Conservation (phyloP, 371 early-diverging fungal species). For the Actinomortierella wolfii region DNA sequence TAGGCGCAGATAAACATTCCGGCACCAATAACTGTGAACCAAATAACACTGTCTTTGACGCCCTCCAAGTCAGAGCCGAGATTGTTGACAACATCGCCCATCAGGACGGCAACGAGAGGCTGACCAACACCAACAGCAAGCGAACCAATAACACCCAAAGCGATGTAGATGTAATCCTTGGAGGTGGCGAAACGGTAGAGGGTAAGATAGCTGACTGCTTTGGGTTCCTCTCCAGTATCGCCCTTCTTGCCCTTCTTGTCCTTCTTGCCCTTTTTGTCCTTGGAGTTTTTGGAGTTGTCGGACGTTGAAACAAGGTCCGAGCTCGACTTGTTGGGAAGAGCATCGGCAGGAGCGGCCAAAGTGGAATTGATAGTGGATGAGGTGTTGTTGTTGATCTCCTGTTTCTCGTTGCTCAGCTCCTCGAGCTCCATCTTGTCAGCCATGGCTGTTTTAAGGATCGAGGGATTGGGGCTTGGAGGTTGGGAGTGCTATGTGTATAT, state of each 20-base stretch:
- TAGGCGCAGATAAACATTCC: conserved; percentile 37
- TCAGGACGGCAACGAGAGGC: conserved; percentile 33
- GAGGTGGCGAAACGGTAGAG: conserved; percentile 71
- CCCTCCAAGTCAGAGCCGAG: conserved; percentile 43
- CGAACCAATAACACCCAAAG: conserved; percentile 27
- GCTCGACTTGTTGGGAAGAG: conserved; percentile 1
- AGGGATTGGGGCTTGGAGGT: background rate
- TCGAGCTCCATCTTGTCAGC: conserved; percentile 46
- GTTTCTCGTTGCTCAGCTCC: conserved; percentile 15
- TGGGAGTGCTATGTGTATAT: too few relatives aligned
- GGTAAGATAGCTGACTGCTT: conserved; percentile 47
- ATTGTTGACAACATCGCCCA: conserved; percentile 24
- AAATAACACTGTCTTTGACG: conserved; percentile 45
- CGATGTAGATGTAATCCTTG: conserved; percentile 59
- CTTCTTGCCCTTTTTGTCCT: conserved; percentile 39
- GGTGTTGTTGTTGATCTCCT: conserved; percentile 5
- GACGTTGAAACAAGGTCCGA: conserved; percentile 3
- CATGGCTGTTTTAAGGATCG: conserved; percentile 9
- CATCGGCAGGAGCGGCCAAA: conserved; percentile 1
- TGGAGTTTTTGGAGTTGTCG: conserved; percentile 11
- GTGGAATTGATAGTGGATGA: background rate
- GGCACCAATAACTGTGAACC: conserved; percentile 47
- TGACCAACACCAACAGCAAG: conserved; percentile 33
- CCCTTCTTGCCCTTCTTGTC: conserved; percentile 21
- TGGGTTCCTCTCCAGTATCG: conserved; percentile 8